Evolutionary conservation across 306 rosid genomes (phyloP).

Genomic region (Vachellia collinsii): DNA sequence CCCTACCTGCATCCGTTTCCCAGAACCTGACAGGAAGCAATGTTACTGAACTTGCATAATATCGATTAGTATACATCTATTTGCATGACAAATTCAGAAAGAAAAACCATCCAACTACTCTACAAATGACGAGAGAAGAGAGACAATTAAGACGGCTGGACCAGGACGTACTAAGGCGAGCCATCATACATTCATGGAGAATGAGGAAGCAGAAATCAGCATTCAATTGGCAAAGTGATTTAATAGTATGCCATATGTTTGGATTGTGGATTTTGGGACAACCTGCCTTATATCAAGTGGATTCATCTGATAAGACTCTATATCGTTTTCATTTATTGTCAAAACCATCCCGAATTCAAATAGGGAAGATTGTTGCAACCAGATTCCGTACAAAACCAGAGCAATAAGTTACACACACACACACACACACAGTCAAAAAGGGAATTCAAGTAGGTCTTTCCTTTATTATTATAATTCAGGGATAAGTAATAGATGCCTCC

Average conservation of each 20-base stretch:
- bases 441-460: too few relatives aligned
- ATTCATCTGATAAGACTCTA: not conserved
- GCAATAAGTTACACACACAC: not conserved
- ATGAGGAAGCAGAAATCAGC: slow-evolving; percentile 8
- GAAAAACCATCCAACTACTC: slow-evolving; percentile 4
- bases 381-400: not conserved
- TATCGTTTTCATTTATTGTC: slow-evolving; percentile 30
- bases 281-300: not conserved
- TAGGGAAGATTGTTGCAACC: not conserved
- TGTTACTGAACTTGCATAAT: not conserved
- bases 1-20: not conserved
- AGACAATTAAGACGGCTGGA: slow-evolving; percentile 5
- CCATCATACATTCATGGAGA: slow-evolving; percentile 18
- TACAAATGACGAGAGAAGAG: not conserved
- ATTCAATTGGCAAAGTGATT: slow-evolving; percentile 28
- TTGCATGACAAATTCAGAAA: not conserved
- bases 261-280: not conserved
- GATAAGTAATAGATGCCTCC: too few relatives aligned
- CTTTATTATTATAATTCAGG: too few relatives aligned
- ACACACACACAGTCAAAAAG: too few relatives aligned
- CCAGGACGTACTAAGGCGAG: not conserved
- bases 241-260: not conserved
- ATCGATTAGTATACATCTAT: not conserved
- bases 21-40: not conserved
- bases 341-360: slow-evolving; percentile 1